Base-by-base conservation (phyloP, 2,329 filamentous ascomycete genomes). In the Exophiala viscosa region DNA sequence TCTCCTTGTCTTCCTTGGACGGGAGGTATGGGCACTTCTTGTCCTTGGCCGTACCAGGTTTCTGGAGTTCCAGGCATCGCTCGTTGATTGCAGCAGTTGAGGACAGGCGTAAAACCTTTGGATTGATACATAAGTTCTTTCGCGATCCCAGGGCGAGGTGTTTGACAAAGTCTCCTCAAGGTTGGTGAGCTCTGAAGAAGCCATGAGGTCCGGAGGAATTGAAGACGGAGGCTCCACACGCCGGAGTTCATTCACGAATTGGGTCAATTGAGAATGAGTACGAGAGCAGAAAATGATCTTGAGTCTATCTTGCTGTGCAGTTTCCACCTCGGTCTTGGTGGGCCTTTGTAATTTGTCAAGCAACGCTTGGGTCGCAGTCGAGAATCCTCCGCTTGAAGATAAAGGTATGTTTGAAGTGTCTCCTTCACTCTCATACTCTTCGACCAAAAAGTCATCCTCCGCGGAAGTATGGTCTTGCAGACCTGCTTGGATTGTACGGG, bases 271-370 rank as follows among this genome's bases (percentile, higher is more conserved):
- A 2, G 91, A 96, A 69, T 96, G 91, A 1, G 91, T 96, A 65
- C 91, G 82, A 6, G 91, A 96, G 50, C 90, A 93, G 71, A 92
- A 96, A 69, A 88, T 95, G 46, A 96, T 88, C 76, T 92, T 95
- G 45, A 87, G 75, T 59, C 86, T 83, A 49, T 89, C 82, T 10
- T 81, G 76, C 6, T 78, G 68, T 34, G 81, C 75, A n/a, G 76
- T 69, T 7, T 79, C 73, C 6, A 76, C 71, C 13, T 67, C 62
- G 48, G 51, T 46, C 17, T 59, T 64, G 28, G 62, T 52, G 32
- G 68, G 66, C 68, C 59, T 83, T 63, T 80, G 81, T 31, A 85
- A 78, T 60, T 82, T 85, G 50, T 86, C 80, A 70, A 96, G 81
- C 42, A 93, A 70, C 23, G 84, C 84, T 45, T 85, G 78, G 2